Percentiles rank a stretch among this genome's conserved stretches.
Evolutionary conservation across 192 early-diverging fungal genomes (phyloP).

Genomic region (Kickxella alabastrina): DNA sequence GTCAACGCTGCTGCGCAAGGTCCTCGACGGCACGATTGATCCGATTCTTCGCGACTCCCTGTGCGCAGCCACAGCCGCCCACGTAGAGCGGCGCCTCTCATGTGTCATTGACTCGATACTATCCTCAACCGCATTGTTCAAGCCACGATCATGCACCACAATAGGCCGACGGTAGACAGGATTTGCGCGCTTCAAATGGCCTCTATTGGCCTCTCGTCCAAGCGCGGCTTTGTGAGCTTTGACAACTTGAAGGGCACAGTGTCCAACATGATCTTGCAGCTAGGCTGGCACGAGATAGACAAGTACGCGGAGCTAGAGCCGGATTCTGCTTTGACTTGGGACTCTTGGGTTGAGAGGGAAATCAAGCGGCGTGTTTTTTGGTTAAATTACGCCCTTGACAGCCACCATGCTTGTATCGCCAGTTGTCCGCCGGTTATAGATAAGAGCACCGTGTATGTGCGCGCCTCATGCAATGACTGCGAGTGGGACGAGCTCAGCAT

Average conservation of each 20-base stretch:
- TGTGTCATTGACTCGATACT: conserved; percentile 3
- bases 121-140: conserved; percentile 12
- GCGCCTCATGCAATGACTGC: conserved; percentile 19
- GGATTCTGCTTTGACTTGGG: conserved; percentile 17
- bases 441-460: conserved; percentile 6
- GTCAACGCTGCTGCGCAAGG: conserved; percentile 30
- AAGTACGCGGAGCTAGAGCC: conserved; percentile 4
- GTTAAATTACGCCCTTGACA: conserved; percentile 23
- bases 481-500: conserved; percentile 36
- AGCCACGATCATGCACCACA: conserved; percentile 5
- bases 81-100: conserved; percentile 9
- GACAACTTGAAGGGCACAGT: conserved; percentile 21
- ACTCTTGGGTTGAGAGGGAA: conserved; percentile 31
- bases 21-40: conserved; percentile 10
- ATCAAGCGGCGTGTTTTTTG: conserved; percentile 41
- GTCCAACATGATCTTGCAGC: conserved; percentile 22
- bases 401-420: conserved; percentile 14
- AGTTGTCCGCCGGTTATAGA: conserved; percentile 14
- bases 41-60: conserved; percentile 20
- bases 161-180: conserved; percentile 15
- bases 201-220: conserved; percentile 6
- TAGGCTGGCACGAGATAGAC: conserved; percentile 37
- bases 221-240: conserved; percentile 7
- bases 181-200: conserved; percentile 31
- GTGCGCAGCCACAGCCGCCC: conserved; percentile 16